Evolutionary conservation across 768 basidiomycete genomes (phyloP).

Genomic region (Myochromella boudieri): DNA sequence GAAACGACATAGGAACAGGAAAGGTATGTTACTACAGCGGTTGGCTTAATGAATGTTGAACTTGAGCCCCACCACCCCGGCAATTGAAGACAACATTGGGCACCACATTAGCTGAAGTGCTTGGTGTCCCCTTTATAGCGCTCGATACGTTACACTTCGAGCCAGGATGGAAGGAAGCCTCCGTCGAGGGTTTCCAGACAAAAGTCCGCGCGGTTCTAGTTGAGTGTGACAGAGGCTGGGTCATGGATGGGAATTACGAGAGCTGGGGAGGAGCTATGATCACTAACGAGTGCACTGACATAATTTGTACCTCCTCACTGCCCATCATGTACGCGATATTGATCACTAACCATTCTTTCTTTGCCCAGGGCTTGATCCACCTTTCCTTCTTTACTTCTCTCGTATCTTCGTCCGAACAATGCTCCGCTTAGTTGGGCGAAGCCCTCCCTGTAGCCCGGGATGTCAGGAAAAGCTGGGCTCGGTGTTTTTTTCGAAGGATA

Average conservation of each 20-base stretch:
- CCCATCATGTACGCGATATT: background rate
- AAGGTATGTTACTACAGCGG: constrained; percentile 22
- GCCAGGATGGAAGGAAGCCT: constrained; percentile 43
- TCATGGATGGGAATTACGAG: constrained; percentile 50
- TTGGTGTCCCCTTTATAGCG: constrained; percentile 44
- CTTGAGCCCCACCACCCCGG: background rate
- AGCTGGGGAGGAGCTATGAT: constrained; percentile 30
- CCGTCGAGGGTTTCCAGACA: constrained; percentile 28
- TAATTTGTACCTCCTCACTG: constrained; percentile 42
- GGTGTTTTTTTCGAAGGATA: constrained; percentile 46
- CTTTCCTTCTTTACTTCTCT: constrained; percentile 58
- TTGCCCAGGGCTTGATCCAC: constrained; percentile 74
- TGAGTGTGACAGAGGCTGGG: constrained; percentile 42
- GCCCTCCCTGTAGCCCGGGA: constrained; percentile 44
- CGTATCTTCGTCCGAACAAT: constrained; percentile 55
- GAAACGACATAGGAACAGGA: constrained; percentile 29
- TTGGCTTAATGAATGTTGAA: background rate
- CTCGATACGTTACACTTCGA: constrained; percentile 50
- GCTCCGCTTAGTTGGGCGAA: constrained; percentile 36
- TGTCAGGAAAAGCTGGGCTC: constrained; percentile 42
- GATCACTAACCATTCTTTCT: background rate
- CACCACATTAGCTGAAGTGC: constrained; percentile 37
- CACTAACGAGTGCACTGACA: constrained; percentile 42
- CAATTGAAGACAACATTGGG: constrained; percentile 46
- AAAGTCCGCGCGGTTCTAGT: constrained; percentile 29